These are phyloP conservation scores for Pisolithus microcarpus DNA, from an alignment of 768 basidiomycete genomes.

Conservation along the genomic window DNA sequence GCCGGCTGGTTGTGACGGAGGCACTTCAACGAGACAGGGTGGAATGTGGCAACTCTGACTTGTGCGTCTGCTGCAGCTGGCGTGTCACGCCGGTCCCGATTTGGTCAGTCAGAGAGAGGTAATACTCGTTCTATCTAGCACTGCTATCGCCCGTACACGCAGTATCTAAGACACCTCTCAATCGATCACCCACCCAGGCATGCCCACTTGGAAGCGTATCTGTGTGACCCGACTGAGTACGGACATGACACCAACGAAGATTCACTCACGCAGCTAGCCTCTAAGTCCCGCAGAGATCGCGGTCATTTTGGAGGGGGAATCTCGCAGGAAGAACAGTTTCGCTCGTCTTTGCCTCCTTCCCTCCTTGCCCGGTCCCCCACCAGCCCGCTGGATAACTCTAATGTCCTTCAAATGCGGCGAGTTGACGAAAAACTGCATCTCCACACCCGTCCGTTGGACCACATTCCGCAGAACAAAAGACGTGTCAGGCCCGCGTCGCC, in stretches of 20 bases:
- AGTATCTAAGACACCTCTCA: no score
- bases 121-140: neutral
- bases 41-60: constrained; percentile 2
- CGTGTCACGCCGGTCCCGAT: neutral
- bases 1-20: constrained; percentile 7
- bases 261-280: constrained; percentile 9
- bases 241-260: neutral
- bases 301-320: constrained; percentile 82
- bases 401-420: constrained; percentile 87
- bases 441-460: constrained; percentile 84
- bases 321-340: constrained; percentile 76
- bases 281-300: constrained; percentile 39
- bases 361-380: constrained; percentile 30
- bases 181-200: neutral
- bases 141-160: neutral
- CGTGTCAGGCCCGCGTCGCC: constrained; percentile 79
- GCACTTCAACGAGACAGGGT: neutral
- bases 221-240: no score
- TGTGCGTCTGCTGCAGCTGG: constrained; percentile 2
- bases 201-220: constrained; percentile 1
- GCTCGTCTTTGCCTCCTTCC: constrained; percentile 64
- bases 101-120: neutral
- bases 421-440: constrained; percentile 84
- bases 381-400: constrained; percentile 62
- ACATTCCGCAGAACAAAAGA: constrained; percentile 88